Evolutionary conservation across 768 basidiomycete genomes (phyloP), one percentile per base, ranked within the genome.

Genomic region (Serendipita sp.): DNA sequence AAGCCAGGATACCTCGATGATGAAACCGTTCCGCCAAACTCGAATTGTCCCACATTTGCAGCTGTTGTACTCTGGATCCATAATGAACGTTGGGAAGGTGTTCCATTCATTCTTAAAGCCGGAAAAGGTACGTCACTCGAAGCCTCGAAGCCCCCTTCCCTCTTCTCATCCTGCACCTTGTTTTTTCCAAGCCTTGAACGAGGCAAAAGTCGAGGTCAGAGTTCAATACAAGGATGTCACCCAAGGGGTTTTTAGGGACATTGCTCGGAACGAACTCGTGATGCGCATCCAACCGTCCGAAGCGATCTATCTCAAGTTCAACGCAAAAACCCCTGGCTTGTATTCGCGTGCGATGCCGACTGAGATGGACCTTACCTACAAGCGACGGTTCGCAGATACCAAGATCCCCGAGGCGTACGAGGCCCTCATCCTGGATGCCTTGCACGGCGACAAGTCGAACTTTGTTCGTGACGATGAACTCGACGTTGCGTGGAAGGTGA

Each of bases 1-100:
- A 96, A 97, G 75, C 94, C 96, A n/a, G 95, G 95, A n/a, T 98
- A 99, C 74, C 84, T 96, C 66, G 95, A 99, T 68, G 95, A 99
- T 73, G 84, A 88, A 34, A 97, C 92, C 1, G 95, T 98, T 30
- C 95, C 95, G 44, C 92, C 82, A 72, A 83, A 83, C 72, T 97
- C 94, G 28, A 81, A 84, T 47, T 96, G 93, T 76, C 95, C 96
- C 4, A 99, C 95, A 3, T 99, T 86, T 71, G 94, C 95, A 56
- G 92, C 92, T 4, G 84, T 85, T 60, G 88, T 88, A 11, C 79
- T 98, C 28, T 88, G 84, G 84, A 91, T 99, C 74, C 81, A 96
- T 76, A 96, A 92, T 74, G 92, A 91, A 1, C 80, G 96, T 67
- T 99, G 95, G 95, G 95, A 98, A 74, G 95, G 95, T 65, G 95